A percentile compares a stretch with the other conserved stretches of the same genome.
Evolutionary conservation across 345 rosid species (phyloP).

Genomic region (Melastoma malabathricum): DNA sequence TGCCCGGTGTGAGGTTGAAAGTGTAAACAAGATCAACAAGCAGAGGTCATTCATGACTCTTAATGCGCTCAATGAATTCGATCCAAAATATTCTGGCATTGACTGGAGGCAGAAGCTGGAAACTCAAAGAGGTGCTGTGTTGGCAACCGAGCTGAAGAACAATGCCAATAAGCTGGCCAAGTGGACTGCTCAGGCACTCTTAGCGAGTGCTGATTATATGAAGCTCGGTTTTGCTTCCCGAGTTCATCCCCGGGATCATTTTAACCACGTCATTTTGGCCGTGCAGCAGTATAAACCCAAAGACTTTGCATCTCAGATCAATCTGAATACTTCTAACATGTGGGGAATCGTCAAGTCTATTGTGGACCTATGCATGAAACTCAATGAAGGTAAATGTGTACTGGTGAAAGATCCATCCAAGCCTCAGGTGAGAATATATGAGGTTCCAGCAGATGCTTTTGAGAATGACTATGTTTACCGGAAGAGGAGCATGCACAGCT

Average conservation of each 20-base stretch:
- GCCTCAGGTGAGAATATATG: conserved; percentile 89
- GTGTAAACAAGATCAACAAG: conserved; percentile 66
- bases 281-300: conserved; percentile 81
- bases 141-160: conserved; percentile 93
- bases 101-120: conserved; percentile 99
- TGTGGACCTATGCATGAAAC: conserved; percentile 85
- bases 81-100: conserved; percentile 87
- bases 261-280: conserved; percentile 82
- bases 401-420: conserved; percentile 87
- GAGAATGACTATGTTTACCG: conserved; percentile 92
- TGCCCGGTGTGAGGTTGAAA: conserved; percentile 87
- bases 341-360: conserved; percentile 97
- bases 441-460: conserved; percentile 94
- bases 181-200: conserved; percentile 91
- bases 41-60: conserved; percentile 64
- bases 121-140: conserved; percentile 93
- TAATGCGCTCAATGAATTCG: conserved; percentile 94
- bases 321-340: conserved; percentile 77
- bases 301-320: conserved; percentile 86
- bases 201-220: conserved; percentile 93
- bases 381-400: conserved; percentile 89
- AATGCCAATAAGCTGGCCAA: conserved; percentile 89
- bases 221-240: conserved; percentile 91
- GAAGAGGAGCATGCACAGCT: conserved; percentile 85
- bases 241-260: conserved; percentile 97